Base-by-base conservation (phyloP, 345 rosid species). In the Populus deltoides region DNA sequence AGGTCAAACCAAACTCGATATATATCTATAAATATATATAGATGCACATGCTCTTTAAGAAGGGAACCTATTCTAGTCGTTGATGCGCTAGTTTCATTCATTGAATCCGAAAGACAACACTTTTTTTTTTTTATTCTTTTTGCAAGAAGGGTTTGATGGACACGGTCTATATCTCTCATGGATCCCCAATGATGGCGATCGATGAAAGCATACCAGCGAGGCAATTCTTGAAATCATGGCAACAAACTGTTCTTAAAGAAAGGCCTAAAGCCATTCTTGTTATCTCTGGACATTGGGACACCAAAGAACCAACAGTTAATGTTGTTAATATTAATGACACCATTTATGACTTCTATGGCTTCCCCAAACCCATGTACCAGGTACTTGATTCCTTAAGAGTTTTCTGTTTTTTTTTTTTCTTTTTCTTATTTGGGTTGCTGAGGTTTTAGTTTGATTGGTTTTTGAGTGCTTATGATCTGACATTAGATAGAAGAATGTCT, bases 201-300 rank as follows among this genome's bases (percentile, higher is more conserved):
- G 99, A 95, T 86, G 93, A 92, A 3, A 75, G 84, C 31, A 57
- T 90, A 12, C 85, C 85, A 22, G 94, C 94, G 1, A 87, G 98
- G 82, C 91, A 82, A 43, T 96, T 93, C 90, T 85, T 93, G 77
- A 66, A 71, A 81, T 83, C 93, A 15, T 96, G 97, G 97, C 84
- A 80, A n/a, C 61, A 81, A 25, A 77, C 81, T 15, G 85, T 84
- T 41, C 53, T 85, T 20, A 27, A 66, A 0, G 85, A 83, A 10
- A 89, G 53, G 61, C 99, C 98, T 66, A 89, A 84, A 51, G 85
- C 97, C 49, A 93, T 96, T 57, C 87, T 96, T 3, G 65, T 92
- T 45, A 83, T 96, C 74, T 96, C 98, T 24, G 97, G 90, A 27
- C 98, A 96, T 79, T 93, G 99, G 99, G 97, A 93, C 80, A 92